Conservation (phyloP, 805 yeast species). For the Ogataea minuta region DNA sequence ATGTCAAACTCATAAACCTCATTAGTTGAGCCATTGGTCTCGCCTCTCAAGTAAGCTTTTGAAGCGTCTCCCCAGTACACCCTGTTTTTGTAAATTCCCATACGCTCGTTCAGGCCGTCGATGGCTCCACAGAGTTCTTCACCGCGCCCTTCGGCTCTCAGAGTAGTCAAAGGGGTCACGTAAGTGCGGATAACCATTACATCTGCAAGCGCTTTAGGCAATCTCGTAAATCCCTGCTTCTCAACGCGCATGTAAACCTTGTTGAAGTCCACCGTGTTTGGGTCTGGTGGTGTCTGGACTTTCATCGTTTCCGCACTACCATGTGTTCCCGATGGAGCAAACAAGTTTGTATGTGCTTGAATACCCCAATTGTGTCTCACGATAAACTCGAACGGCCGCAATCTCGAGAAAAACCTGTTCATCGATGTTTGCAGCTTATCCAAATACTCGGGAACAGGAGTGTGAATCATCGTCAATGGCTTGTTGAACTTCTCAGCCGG, state of each 20-base stretch:
- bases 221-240: slow-evolving; percentile 53
- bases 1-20: slow-evolving; percentile 25
- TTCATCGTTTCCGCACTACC: slow-evolving; percentile 34
- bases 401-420: slow-evolving; percentile 61
- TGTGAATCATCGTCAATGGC: slow-evolving; percentile 60
- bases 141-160: slow-evolving; percentile 42
- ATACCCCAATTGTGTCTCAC: slow-evolving; percentile 69
- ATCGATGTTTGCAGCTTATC: slow-evolving; percentile 56
- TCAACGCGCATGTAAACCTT: slow-evolving; percentile 58
- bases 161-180: slow-evolving; percentile 47
- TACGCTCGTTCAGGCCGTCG: slow-evolving; percentile 55
- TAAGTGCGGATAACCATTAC: slow-evolving; percentile 58
- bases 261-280: slow-evolving; percentile 39
- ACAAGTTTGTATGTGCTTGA: slow-evolving; percentile 56
- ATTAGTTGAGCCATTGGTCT: slow-evolving; percentile 35
- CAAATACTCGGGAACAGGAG: slow-evolving; percentile 69
- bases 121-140: slow-evolving; percentile 63
- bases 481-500: slow-evolving; percentile 52
- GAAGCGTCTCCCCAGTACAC: slow-evolving; percentile 73
- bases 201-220: slow-evolving; percentile 47
- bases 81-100: slow-evolving; percentile 61
- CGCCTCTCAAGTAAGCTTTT: slow-evolving; percentile 38
- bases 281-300: slow-evolving; percentile 35
- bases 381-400: slow-evolving; percentile 54
- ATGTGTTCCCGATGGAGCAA: slow-evolving; percentile 46